Percentiles rank a stretch among this genome's conserved stretches.
phyloP scores from a whole-genome alignment of 805 yeast species.

The Millerozyma acaciae region DNA sequence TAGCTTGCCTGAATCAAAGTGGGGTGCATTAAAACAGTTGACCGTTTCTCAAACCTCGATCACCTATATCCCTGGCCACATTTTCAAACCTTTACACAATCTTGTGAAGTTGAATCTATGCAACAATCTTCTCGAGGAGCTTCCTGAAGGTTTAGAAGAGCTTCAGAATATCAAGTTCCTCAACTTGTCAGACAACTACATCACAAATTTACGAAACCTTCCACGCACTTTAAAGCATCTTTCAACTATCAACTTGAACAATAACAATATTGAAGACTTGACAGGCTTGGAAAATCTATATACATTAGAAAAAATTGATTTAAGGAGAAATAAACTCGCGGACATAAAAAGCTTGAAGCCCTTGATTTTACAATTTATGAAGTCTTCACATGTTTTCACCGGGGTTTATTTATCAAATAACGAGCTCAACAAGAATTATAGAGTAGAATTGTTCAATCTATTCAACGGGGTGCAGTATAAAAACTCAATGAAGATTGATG shows the following conservation, averaged over 20 bases:
- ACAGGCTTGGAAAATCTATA: slow-evolving; percentile 43
- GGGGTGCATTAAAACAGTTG: slow-evolving; percentile 40
- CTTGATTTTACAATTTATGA: slow-evolving; percentile 30
- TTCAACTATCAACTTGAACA: slow-evolving; percentile 47
- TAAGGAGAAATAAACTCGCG: slow-evolving; percentile 44
- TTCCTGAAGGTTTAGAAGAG: slow-evolving; percentile 54
- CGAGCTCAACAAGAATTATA: slow-evolving; percentile 41
- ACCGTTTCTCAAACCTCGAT: slow-evolving; percentile 40
- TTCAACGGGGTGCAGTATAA: slow-evolving; percentile 50
- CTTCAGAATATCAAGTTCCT: slow-evolving; percentile 46
- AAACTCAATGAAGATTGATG: slow-evolving; percentile 50
- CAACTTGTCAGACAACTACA: slow-evolving; percentile 40
- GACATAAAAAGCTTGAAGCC: slow-evolving; percentile 33
- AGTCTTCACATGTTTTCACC: slow-evolving; percentile 27
- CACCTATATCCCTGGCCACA: slow-evolving; percentile 28
- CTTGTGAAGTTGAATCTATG: slow-evolving; percentile 53
- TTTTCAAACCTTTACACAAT: slow-evolving; percentile 37
- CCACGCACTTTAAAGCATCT: slow-evolving; percentile 33
- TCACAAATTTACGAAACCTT: slow-evolving; percentile 29
- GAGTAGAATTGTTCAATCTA: slow-evolving; percentile 54
- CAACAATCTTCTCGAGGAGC: slow-evolving; percentile 42
- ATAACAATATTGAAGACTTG: slow-evolving; percentile 41
- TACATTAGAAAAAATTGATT: slow-evolving; percentile 48
- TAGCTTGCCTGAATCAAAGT: slow-evolving; percentile 31
- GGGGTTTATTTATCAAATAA: slow-evolving; percentile 43